Conservation (phyloP, 495 filamentous ascomycete species). For the Melanomma pulvis-pyrius region DNA sequence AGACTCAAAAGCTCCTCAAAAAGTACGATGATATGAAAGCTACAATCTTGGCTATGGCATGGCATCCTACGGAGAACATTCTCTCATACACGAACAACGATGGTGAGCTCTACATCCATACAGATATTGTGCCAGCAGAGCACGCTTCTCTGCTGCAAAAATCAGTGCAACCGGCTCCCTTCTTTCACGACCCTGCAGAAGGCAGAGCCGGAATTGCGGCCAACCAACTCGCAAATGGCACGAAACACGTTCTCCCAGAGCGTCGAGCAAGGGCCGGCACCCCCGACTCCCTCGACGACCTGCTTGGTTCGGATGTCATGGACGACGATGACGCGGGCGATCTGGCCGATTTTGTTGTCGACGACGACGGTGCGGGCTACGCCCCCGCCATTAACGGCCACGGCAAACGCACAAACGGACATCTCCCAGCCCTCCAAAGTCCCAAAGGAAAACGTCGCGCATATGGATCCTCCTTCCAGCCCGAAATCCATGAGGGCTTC, state of each 20-base stretch:
- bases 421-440: slow-evolving; percentile 54
- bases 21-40: slow-evolving; percentile 50
- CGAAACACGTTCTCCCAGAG: slow-evolving; percentile 52
- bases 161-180: slow-evolving; percentile 72
- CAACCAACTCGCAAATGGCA: slow-evolving; percentile 58
- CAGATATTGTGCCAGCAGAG: slow-evolving; percentile 73
- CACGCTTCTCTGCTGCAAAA: slow-evolving; percentile 63
- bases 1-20: slow-evolving; percentile 75
- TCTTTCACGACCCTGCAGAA: slow-evolving; percentile 76
- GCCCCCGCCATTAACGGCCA: slow-evolving; percentile 64
- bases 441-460: slow-evolving; percentile 66
- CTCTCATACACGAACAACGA: slow-evolving; percentile 88
- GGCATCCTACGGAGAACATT: slow-evolving; percentile 89
- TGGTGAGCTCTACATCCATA: slow-evolving; percentile 87
- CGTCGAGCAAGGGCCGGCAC: slow-evolving; percentile 47
- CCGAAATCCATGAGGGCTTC: slow-evolving; percentile 77
- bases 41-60: slow-evolving; percentile 80
- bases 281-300: slow-evolving; percentile 63
- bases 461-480: slow-evolving; percentile 53
- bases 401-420: slow-evolving; percentile 60
- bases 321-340: slow-evolving; percentile 38
- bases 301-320: slow-evolving; percentile 54
- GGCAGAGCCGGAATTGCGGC: slow-evolving; percentile 70
- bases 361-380: slow-evolving; percentile 96
- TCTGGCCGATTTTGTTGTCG: slow-evolving; percentile 81